Conservation (phyloP, 2,329 filamentous ascomycete species). For the Teratosphaeria epicoccoides region DNA sequence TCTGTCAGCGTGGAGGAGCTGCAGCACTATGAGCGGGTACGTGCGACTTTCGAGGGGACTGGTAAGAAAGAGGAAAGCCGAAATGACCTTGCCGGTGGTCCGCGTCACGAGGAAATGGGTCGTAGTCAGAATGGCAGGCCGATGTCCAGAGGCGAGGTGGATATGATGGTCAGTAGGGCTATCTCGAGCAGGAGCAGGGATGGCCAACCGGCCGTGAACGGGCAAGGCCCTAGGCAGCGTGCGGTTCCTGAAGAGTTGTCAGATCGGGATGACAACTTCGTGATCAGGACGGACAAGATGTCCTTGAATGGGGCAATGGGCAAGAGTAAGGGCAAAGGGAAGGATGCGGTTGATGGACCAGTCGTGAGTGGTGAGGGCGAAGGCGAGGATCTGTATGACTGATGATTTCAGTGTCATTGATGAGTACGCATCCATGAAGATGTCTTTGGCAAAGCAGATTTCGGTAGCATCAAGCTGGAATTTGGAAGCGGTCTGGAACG, state of each 20-base stretch:
- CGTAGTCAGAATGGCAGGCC: background rate
- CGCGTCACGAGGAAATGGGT: background rate
- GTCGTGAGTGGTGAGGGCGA: conserved; percentile 30
- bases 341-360: conserved; percentile 15
- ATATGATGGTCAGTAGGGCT: conserved; percentile 2
- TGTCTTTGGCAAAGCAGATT: too few relatives aligned
- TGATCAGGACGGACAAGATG: conserved; percentile 31
- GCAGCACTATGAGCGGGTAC: conserved; percentile 77
- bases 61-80: conserved; percentile 28
- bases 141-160: background rate
- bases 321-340: conserved; percentile 22
- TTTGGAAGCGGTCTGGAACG: background rate
- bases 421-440: too few relatives aligned
- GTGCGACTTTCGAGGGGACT: conserved; percentile 66
- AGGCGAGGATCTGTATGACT: conserved; percentile 35
- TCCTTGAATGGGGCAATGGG: conserved; percentile 14
- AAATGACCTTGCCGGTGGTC: conserved; percentile 1
- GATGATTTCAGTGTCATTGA: too few relatives aligned
- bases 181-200: background rate
- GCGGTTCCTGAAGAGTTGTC: conserved; percentile 5
- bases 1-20: conserved; percentile 88
- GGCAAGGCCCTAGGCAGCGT: background rate
- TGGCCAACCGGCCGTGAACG: background rate
- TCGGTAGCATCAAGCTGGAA: too few relatives aligned
- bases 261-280: conserved; percentile 22